A percentile compares a stretch with the other conserved stretches of the same genome.
These are phyloP conservation scores for Penicillium freii DNA, from an alignment of 2,329 filamentous ascomycete species.

Conservation along the genomic window DNA sequence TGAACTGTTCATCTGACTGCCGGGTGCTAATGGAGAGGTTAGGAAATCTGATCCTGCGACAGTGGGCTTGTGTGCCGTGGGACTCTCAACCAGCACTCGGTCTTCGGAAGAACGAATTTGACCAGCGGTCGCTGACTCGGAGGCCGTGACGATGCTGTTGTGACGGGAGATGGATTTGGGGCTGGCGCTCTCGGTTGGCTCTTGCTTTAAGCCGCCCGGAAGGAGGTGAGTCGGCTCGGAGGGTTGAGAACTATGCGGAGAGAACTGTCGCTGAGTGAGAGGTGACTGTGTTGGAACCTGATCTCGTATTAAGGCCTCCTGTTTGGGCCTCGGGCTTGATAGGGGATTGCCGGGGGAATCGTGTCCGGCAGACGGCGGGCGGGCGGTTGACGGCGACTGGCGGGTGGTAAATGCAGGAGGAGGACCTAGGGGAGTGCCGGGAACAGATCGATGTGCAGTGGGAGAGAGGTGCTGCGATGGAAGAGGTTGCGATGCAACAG, in stretches of 20 bases:
- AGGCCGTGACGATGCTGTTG: conserved; percentile 26
- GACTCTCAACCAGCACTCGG: conserved; percentile 28
- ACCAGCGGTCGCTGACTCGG: conserved; percentile 26
- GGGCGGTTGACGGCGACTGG: conserved; percentile 37
- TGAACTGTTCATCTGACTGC: conserved; percentile 31
- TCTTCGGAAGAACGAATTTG: conserved; percentile 32
- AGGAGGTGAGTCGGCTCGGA: conserved; percentile 33
- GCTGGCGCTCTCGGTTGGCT: conserved; percentile 71
- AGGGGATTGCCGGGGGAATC: conserved; percentile 33
- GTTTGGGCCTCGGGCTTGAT: conserved; percentile 34
- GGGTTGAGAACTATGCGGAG: conserved; percentile 45
- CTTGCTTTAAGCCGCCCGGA: conserved; percentile 61
- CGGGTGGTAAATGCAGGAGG: conserved; percentile 36
- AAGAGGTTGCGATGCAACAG: conserved; percentile 31
- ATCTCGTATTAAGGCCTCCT: conserved; percentile 31
- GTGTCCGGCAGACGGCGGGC: conserved; percentile 40
- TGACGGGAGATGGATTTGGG: conserved; percentile 62
- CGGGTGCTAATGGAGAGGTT: conserved; percentile 15
- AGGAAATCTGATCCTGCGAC: conserved; percentile 17
- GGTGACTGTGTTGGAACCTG: conserved; percentile 32
- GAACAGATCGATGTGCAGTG: conserved; percentile 44
- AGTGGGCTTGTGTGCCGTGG: conserved; percentile 16
- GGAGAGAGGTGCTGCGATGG: conserved; percentile 37
- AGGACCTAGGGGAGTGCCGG: conserved; percentile 51
- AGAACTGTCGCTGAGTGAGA: conserved; percentile 25